A percentile compares a stretch with the other conserved stretches of the same genome.
These are phyloP conservation scores for Fomitopsis serialis DNA, from an alignment of 768 basidiomycete species.

Conservation along the genomic window DNA sequence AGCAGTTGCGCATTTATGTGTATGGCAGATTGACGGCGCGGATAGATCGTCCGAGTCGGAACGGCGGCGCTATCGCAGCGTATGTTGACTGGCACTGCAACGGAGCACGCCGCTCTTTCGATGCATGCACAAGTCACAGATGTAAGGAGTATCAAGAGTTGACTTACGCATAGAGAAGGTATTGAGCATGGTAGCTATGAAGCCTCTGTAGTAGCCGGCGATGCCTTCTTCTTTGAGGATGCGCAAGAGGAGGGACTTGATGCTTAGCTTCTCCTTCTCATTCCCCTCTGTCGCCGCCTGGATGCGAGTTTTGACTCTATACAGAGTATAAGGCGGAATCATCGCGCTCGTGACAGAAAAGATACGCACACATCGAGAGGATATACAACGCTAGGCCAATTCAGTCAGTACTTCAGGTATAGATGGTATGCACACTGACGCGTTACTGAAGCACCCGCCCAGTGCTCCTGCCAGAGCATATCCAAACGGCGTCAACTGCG, in stretches of 20 bases:
- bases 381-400: slow-evolving; percentile 68
- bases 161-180: slow-evolving; percentile 94
- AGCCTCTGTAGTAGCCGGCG: slow-evolving; percentile 82
- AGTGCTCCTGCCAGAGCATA: slow-evolving; percentile 90
- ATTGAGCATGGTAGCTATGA: slow-evolving; percentile 95
- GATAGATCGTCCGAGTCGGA: not conserved
- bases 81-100: no score
- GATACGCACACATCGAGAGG: slow-evolving; percentile 85
- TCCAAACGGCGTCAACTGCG: slow-evolving; percentile 77
- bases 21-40: not conserved
- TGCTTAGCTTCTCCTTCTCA: slow-evolving; percentile 41
- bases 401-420: not conserved
- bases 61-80: not conserved
- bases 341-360: not conserved
- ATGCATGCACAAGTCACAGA: not conserved
- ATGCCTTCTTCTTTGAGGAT: slow-evolving; percentile 82
- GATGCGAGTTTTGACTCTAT: slow-evolving; percentile 89
- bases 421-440: slow-evolving; percentile 48
- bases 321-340: not conserved
- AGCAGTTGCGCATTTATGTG: no score
- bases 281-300: slow-evolving; percentile 71
- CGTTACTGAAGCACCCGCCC: slow-evolving; percentile 89
- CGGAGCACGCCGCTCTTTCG: not conserved
- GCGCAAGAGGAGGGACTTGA: slow-evolving; percentile 59
- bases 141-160: not conserved